Evolutionary conservation across 352 stramenopile genomes (phyloP).

Genomic region (Pythium apleroticum): DNA sequence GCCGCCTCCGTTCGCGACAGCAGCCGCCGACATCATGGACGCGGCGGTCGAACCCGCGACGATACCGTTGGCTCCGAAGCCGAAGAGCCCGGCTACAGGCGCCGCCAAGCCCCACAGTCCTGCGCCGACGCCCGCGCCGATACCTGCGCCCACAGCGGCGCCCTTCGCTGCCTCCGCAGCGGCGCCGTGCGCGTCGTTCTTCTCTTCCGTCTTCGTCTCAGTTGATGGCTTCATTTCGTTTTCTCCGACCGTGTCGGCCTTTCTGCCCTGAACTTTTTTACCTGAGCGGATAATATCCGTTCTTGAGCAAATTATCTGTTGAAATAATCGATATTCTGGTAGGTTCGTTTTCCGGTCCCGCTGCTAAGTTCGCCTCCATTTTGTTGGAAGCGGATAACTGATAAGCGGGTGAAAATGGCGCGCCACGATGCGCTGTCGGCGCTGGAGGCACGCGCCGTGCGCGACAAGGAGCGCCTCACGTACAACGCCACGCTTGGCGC

Average conservation of each 20-base stretch:
- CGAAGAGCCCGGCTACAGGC: conserved; percentile 33
- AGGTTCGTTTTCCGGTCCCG: too few relatives aligned
- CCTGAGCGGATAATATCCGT: too few relatives aligned
- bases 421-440: conserved; percentile 40
- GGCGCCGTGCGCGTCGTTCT: not conserved
- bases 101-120: conserved; percentile 29
- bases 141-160: conserved; percentile 21
- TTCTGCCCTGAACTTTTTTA: too few relatives aligned
- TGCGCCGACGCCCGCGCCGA: conserved; percentile 29
- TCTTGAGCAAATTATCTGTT: too few relatives aligned
- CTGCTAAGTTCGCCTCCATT: conserved; percentile 4
- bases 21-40: conserved; percentile 55
- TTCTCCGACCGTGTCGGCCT: not conserved
- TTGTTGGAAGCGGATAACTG: not conserved
- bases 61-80: conserved; percentile 45
- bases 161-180: not conserved
- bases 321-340: too few relatives aligned
- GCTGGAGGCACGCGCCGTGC: conserved; percentile 66
- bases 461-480: conserved; percentile 55
- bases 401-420: conserved; percentile 15
- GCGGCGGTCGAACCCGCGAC: conserved; percentile 41
- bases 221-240: not conserved
- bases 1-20: conserved; percentile 48
- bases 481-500: conserved; percentile 66
- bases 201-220: not conserved